These are phyloP conservation scores for Diplogelasinospora grovesii DNA, from an alignment of 495 filamentous ascomycete genomes.

Conservation along the genomic window DNA sequence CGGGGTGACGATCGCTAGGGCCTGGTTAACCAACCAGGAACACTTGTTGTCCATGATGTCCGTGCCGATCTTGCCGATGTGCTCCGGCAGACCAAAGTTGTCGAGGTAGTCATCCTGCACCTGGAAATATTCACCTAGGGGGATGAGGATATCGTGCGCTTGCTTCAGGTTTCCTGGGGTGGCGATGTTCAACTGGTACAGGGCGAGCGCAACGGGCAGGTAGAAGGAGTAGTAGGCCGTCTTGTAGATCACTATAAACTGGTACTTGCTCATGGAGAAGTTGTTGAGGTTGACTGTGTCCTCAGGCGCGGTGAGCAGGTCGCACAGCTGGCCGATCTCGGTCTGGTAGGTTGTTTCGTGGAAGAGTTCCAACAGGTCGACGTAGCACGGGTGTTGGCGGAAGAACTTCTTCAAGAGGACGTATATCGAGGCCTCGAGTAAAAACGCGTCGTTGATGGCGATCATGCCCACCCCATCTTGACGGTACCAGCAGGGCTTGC, in stretches of 20 bases:
- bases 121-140: conserved; percentile 99
- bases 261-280: conserved; percentile 92
- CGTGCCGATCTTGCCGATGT: conserved; percentile 96
- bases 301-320: conserved; percentile 92
- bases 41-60: conserved; percentile 99
- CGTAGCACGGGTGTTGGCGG: conserved; percentile 73
- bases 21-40: conserved; percentile 94
- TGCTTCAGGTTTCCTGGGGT: conserved; percentile 78
- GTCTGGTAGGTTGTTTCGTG: conserved; percentile 91
- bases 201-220: conserved; percentile 87
- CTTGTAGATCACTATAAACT: conserved; percentile 98
- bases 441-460: conserved; percentile 97
- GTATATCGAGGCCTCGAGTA: conserved; percentile 90
- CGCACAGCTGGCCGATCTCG: conserved; percentile 88
- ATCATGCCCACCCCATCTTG: conserved; percentile 81
- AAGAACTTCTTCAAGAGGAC: conserved; percentile 88
- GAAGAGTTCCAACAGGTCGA: conserved; percentile 90
- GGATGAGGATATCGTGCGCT: conserved; percentile 86
- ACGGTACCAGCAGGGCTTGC: conserved; percentile 92
- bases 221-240: conserved; percentile 99
- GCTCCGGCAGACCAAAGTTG: conserved; percentile 83
- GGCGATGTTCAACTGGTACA: conserved; percentile 74
- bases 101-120: conserved; percentile 98
- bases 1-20: conserved; percentile 64
- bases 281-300: conserved; percentile 83